Conservation (phyloP, 441 rosid genomes). For the Erysimum cheiri region DNA sequence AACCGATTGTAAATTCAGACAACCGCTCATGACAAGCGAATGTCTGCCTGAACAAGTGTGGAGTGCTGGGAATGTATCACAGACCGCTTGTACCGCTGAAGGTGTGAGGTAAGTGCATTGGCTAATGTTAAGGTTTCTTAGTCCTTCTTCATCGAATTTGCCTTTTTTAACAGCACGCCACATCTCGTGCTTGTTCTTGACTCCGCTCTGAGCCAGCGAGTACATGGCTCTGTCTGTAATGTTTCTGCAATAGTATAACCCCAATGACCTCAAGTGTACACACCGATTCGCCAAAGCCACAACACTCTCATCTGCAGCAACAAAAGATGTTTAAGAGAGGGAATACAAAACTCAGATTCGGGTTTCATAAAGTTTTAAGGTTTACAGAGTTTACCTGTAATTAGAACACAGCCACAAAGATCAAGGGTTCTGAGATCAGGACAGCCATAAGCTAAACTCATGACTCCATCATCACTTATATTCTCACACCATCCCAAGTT, state of each 20-base stretch:
- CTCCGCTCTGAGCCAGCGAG: conserved; percentile 75
- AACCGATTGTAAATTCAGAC: conserved; percentile 79
- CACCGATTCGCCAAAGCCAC: conserved; percentile 83
- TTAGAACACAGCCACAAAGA: conserved; percentile 76
- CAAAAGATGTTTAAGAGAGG: neutral
- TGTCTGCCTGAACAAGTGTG: conserved; percentile 94
- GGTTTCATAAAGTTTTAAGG: conserved; percentile 1
- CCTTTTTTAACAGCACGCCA: conserved; percentile 54
- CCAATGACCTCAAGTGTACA: conserved; percentile 76
- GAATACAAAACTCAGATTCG: neutral
- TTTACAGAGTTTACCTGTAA: conserved; percentile 67
- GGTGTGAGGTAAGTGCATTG: conserved; percentile 98
- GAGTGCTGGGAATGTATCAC: conserved; percentile 90
- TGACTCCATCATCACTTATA: conserved; percentile 81
- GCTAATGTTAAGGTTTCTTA: conserved; percentile 86
- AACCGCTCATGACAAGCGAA: conserved; percentile 94
- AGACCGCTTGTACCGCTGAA: conserved; percentile 87
- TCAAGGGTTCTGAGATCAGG: conserved; percentile 84
- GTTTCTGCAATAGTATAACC: conserved; percentile 83
- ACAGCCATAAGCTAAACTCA: conserved; percentile 86
- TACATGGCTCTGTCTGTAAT: conserved; percentile 88
- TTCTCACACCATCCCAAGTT: conserved; percentile 97
- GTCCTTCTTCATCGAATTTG: conserved; percentile 69
- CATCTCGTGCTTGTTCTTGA: conserved; percentile 61
- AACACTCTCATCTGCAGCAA: conserved; percentile 74